A percentile compares a stretch with the other conserved stretches of the same genome.
Conservation (phyloP, 2,329 filamentous ascomycete genomes). For the Graphiopsis chlorocephala region DNA sequence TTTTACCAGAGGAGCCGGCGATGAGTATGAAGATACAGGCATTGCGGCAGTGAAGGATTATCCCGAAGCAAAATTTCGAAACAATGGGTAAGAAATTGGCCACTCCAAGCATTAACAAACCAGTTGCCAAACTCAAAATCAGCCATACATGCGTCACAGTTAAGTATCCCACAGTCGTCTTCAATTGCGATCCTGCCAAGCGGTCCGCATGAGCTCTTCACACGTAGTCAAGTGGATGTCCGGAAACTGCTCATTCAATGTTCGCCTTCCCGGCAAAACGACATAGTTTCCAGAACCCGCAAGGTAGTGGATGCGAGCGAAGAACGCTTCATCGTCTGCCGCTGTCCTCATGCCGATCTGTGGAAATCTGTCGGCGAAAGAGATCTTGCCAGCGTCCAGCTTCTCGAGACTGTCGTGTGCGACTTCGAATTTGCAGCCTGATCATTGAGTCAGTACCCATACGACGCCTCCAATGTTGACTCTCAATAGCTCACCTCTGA, state of each 20-base stretch:
- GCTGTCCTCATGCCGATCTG: not conserved
- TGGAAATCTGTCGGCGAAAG: slow-evolving; percentile 6
- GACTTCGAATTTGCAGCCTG: not conserved
- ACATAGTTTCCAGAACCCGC: not conserved
- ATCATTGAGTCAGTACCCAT: not conserved
- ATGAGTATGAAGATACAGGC: no score
- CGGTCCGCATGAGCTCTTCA: not conserved
- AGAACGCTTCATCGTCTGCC: slow-evolving; percentile 1
- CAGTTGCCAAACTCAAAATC: not conserved
- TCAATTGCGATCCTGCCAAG: not conserved
- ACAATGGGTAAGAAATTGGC: no score
- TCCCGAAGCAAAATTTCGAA: no score
- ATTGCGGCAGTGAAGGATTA: no score
- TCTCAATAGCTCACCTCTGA: not conserved
- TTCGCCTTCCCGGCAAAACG: not conserved
- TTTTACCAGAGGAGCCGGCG: no score
- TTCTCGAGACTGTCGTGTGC: not conserved
- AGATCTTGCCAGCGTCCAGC: not conserved
- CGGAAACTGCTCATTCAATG: not conserved
- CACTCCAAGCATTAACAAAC: not conserved
- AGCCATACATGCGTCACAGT: not conserved
- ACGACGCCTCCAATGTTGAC: not conserved
- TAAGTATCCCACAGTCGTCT: not conserved
- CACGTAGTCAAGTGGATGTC: not conserved
- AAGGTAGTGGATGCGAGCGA: not conserved